phyloP scores from a whole-genome alignment of 805 yeast species.

The Myxozyma neotropica region DNA sequence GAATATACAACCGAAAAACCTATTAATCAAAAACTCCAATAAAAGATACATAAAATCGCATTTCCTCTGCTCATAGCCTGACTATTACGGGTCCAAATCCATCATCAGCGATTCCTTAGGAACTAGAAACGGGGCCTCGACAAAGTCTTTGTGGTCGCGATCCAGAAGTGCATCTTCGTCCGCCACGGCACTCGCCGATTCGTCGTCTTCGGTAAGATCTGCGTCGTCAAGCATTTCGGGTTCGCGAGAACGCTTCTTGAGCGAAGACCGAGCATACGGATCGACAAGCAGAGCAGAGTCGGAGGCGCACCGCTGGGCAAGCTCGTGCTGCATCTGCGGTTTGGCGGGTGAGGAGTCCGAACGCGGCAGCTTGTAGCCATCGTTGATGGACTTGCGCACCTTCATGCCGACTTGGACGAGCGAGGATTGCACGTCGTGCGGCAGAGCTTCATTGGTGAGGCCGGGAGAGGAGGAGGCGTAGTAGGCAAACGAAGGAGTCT shows the following conservation, averaged over 20 bases:
- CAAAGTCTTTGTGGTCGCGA: constrained; percentile 14
- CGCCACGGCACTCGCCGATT: background rate
- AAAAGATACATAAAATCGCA: background rate
- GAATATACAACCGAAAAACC: too few relatives aligned
- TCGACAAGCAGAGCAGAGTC: constrained; percentile 12
- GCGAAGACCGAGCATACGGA: constrained; percentile 5
- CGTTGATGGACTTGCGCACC: constrained; percentile 28
- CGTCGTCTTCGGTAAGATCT: constrained; percentile 10
- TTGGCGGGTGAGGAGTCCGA: background rate
- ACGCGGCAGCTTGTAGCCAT: constrained; percentile 28
- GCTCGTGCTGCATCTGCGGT: background rate
- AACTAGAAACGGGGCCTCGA: constrained; percentile 29
- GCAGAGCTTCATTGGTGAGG: background rate
- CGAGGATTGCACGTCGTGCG: constrained; percentile 22
- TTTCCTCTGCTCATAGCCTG: background rate
- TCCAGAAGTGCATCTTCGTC: constrained; percentile 1
- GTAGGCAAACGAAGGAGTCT: constrained; percentile 9
- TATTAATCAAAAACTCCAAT: background rate
- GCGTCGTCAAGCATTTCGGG: constrained; percentile 2
- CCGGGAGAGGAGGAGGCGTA: constrained; percentile 16
- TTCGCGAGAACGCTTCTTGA: constrained; percentile 5
- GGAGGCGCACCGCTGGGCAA: constrained; percentile 3
- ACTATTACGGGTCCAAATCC: constrained; percentile 4
- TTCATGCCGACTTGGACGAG: constrained; percentile 30
- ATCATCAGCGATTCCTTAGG: constrained; percentile 19